Evolutionary conservation across 257 asterid genomes (phyloP).

Genomic region (Ilex asprella): DNA sequence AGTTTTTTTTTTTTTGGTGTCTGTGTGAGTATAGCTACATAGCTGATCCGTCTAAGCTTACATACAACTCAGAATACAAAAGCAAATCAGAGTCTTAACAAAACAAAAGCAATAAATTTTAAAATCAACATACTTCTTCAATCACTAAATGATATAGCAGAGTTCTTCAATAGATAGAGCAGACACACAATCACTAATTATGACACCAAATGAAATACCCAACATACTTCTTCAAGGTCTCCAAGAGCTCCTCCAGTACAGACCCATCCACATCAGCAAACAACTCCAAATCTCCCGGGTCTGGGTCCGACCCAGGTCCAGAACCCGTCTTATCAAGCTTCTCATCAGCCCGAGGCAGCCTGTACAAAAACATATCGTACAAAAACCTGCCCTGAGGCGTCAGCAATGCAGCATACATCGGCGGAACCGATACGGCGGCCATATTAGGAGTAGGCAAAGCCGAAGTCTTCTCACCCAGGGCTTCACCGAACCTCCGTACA

Average conservation of each 20-base stretch:
- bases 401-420: slow-evolving; percentile 74
- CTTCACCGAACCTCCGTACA: slow-evolving; percentile 39
- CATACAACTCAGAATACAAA: no score
- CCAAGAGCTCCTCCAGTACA: slow-evolving; percentile 63
- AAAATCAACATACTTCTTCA: no score
- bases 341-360: slow-evolving; percentile 56
- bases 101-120: no score
- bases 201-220: neutral
- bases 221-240: slow-evolving; percentile 52
- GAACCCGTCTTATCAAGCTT: slow-evolving; percentile 64
- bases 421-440: slow-evolving; percentile 39
- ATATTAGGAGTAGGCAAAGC: slow-evolving; percentile 39
- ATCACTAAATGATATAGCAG: no score
- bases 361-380: slow-evolving; percentile 64
- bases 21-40: no score
- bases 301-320: slow-evolving; percentile 47
- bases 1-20: no score
- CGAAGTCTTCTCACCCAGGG: slow-evolving; percentile 25
- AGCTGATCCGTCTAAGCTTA: no score
- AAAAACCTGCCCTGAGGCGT: slow-evolving; percentile 84
- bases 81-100: no score
- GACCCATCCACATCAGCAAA: slow-evolving; percentile 76
- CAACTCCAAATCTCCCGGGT: slow-evolving; percentile 50
- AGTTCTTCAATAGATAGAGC: no score
- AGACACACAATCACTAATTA: no score